phyloP scores from a whole-genome alignment of 371 early-diverging fungal species.

The Mucor mucedo region DNA sequence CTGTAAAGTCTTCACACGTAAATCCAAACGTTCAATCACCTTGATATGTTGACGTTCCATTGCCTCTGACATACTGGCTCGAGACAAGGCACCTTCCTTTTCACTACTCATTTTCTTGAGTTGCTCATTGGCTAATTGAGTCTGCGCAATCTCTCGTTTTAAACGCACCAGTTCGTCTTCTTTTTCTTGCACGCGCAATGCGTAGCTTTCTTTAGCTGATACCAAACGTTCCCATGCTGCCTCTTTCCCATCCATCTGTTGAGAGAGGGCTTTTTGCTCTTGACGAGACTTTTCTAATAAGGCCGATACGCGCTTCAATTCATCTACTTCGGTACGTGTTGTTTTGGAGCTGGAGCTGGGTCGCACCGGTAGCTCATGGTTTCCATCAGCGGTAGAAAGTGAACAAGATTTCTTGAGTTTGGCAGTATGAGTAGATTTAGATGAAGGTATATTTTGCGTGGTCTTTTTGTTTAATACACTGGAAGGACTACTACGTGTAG shows the following conservation, averaged over 20 bases:
- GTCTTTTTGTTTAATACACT: background rate
- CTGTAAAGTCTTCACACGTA: slow-evolving; percentile 23
- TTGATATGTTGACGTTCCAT: slow-evolving; percentile 32
- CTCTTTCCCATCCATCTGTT: slow-evolving; percentile 40
- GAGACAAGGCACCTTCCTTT: slow-evolving; percentile 6
- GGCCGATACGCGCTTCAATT: slow-evolving; percentile 23
- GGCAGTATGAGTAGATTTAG: background rate
- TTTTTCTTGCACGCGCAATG: slow-evolving; percentile 41
- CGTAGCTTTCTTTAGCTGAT: slow-evolving; percentile 48
- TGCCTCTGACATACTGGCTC: slow-evolving; percentile 19
- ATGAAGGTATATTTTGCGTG: background rate
- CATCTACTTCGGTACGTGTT: slow-evolving; percentile 6
- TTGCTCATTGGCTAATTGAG: slow-evolving; percentile 11
- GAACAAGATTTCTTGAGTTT: slow-evolving; percentile 14
- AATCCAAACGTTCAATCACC: slow-evolving; percentile 37
- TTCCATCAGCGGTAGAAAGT: background rate
- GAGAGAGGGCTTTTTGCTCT: slow-evolving; percentile 31
- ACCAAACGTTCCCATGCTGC: slow-evolving; percentile 45
- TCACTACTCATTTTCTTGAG: slow-evolving; percentile 12
- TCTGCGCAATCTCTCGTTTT: slow-evolving; percentile 17
- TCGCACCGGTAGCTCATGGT: background rate
- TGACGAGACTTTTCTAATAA: slow-evolving; percentile 31
- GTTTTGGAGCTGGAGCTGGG: slow-evolving; percentile 10
- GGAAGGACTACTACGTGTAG: slow-evolving; percentile 17
- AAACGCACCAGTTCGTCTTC: slow-evolving; percentile 32